phyloP scores from a whole-genome alignment of 768 basidiomycete species.

The Asterophora lycoperdoides region DNA sequence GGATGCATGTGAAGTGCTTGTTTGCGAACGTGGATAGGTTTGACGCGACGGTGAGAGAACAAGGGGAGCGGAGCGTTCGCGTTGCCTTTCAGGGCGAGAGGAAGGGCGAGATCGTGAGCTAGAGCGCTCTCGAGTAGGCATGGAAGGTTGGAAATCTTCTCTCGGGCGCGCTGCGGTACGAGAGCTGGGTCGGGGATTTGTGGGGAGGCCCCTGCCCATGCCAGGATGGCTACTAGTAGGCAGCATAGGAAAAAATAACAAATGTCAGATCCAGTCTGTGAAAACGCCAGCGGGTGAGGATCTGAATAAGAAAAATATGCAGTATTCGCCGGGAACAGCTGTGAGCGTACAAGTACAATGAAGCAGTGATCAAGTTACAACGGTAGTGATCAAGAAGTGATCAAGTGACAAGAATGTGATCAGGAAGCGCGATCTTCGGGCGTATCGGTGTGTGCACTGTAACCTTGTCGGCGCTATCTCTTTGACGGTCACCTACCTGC shows the following conservation, averaged over 20 bases:
- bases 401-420: no score
- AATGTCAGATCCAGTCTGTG: slow-evolving; percentile 8
- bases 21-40: not conserved
- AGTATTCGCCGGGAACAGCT: not conserved
- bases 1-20: slow-evolving; percentile 1
- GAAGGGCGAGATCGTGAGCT: not conserved
- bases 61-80: not conserved
- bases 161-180: slow-evolving; percentile 25
- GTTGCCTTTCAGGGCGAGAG: slow-evolving; percentile 1
- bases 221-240: slow-evolving; percentile 19
- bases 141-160: not conserved
- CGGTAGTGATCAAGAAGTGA: no score
- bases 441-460: no score
- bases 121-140: not conserved
- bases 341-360: not conserved
- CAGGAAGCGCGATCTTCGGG: no score
- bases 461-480: not conserved
- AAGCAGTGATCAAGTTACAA: no score
- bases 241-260: slow-evolving; percentile 11
- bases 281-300: not conserved
- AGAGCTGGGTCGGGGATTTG: slow-evolving; percentile 29
- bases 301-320: not conserved
- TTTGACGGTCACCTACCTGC: not conserved
- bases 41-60: not conserved
- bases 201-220: slow-evolving; percentile 30